Evolutionary conservation across 2,329 filamentous ascomycete species (phyloP).

Genomic region (Apiospora malaysiana): DNA sequence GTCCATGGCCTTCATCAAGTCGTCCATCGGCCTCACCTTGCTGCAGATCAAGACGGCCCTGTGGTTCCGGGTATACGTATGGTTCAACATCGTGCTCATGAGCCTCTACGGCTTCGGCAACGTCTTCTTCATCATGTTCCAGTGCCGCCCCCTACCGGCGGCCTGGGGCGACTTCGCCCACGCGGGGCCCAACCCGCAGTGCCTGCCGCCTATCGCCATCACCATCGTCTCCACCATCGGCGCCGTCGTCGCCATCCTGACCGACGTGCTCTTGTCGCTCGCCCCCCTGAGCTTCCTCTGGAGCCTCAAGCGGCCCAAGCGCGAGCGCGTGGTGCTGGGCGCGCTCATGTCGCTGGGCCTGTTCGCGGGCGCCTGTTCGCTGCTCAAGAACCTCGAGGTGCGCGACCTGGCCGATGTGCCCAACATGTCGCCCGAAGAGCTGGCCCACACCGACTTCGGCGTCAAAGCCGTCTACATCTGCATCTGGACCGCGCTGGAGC

Average conservation of each 20-base stretch:
- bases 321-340: slow-evolving; percentile 12
- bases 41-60: neutral
- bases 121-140: slow-evolving; percentile 15
- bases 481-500: slow-evolving; percentile 16
- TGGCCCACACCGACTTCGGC: neutral
- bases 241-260: slow-evolving; percentile 14
- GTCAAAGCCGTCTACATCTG: neutral
- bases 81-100: slow-evolving; percentile 15
- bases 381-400: slow-evolving; percentile 12
- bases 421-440: neutral
- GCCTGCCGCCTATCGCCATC: neutral
- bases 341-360: slow-evolving; percentile 18
- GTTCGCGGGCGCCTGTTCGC: slow-evolving; percentile 5
- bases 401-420: neutral
- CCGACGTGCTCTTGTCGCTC: slow-evolving; percentile 11
- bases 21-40: slow-evolving; percentile 18
- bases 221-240: neutral
- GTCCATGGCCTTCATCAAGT: slow-evolving; percentile 17
- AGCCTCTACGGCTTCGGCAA: slow-evolving; percentile 20
- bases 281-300: slow-evolving; percentile 17
- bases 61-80: slow-evolving; percentile 6
- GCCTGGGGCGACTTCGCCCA: neutral
- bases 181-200: neutral
- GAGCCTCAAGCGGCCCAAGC: slow-evolving; percentile 4
- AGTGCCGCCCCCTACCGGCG: slow-evolving; percentile 6